These are phyloP conservation scores for Fusarium sp. DNA, from an alignment of 2,329 filamentous ascomycete species.

Conservation along the genomic window DNA sequence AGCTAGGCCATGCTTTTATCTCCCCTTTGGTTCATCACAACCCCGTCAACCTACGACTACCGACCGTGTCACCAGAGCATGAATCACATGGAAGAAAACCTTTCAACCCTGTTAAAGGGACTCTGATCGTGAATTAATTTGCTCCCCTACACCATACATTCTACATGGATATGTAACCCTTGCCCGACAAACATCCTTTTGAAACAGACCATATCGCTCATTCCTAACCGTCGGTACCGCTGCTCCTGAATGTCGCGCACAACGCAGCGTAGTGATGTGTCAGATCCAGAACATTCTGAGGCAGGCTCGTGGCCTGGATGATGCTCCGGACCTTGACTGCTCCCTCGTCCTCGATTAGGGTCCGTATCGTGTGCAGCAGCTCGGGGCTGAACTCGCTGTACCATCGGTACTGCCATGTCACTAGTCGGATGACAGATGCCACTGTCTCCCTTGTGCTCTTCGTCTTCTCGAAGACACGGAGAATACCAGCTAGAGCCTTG, in stretches of 20 bases:
- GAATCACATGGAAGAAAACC: constrained; percentile 19
- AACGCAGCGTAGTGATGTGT: constrained; percentile 97
- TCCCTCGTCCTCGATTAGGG: constrained; percentile 96
- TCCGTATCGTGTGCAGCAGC: constrained; percentile 87
- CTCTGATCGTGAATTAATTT: constrained; percentile 32
- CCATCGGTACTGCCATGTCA: constrained; percentile 99
- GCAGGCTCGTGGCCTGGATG: constrained; percentile 93
- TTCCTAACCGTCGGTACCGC: constrained; percentile 82
- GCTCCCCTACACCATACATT: constrained; percentile 23
- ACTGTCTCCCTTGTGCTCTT: constrained; percentile 86
- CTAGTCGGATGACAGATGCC: constrained; percentile 86
- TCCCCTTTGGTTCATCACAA: background rate
- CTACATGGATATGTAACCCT: constrained; percentile 30
- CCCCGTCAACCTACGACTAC: background rate
- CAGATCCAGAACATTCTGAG: constrained; percentile 91
- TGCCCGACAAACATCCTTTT: constrained; percentile 8
- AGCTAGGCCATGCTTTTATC: background rate
- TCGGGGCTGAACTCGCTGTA: constrained; percentile 99
- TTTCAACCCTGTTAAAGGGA: constrained; percentile 25
- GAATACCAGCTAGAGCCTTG: constrained; percentile 87
- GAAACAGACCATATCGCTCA: constrained; percentile 15
- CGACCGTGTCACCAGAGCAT: background rate
- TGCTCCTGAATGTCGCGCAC: constrained; percentile 95
- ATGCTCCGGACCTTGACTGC: constrained; percentile 98
- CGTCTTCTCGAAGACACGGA: constrained; percentile 81